Conservation (phyloP, 805 yeast species). For the Ogataea corticis region DNA sequence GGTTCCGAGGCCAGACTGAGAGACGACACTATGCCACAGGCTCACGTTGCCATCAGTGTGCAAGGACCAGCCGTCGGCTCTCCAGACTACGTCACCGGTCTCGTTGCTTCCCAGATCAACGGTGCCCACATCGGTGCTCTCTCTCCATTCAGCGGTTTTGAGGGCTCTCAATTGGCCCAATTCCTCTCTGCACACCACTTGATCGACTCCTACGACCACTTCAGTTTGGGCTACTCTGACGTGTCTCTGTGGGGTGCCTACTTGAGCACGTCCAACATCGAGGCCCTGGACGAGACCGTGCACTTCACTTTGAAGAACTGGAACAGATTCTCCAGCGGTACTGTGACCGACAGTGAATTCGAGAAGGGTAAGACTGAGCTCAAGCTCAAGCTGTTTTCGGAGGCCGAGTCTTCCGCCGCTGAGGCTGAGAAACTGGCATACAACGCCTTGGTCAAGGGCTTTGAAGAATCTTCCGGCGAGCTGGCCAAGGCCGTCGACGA, state of each 20-base stretch:
- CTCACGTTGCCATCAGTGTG: constrained; percentile 75
- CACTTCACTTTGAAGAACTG: constrained; percentile 85
- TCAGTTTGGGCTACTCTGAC: constrained; percentile 71
- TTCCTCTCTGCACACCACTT: constrained; percentile 70
- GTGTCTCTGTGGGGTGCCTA: constrained; percentile 84
- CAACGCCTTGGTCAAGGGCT: constrained; percentile 59
- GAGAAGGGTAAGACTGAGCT: constrained; percentile 72
- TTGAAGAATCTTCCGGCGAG: constrained; percentile 61
- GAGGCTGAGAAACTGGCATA: constrained; percentile 59
- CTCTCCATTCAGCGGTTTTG: constrained; percentile 53
- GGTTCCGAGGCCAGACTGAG: constrained; percentile 88
- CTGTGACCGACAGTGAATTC: constrained; percentile 75
- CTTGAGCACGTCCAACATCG: constrained; percentile 61
- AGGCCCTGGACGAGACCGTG: constrained; percentile 67
- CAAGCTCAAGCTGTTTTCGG: constrained; percentile 60
- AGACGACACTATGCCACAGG: constrained; percentile 83
- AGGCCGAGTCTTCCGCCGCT: constrained; percentile 42
- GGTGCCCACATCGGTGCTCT: constrained; percentile 56
- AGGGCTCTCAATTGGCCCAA: constrained; percentile 71
- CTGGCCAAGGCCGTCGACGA: constrained; percentile 62
- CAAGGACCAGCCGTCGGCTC: constrained; percentile 67
- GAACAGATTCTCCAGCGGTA: constrained; percentile 74
- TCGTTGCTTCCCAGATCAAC: constrained; percentile 68
- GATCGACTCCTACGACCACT: constrained; percentile 71
- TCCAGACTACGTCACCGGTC: constrained; percentile 65